Percentiles rank a stretch among this genome's conserved stretches.
Evolutionary conservation across 2,329 filamentous ascomycete species (phyloP).

Genomic region (Daldinia sp.): DNA sequence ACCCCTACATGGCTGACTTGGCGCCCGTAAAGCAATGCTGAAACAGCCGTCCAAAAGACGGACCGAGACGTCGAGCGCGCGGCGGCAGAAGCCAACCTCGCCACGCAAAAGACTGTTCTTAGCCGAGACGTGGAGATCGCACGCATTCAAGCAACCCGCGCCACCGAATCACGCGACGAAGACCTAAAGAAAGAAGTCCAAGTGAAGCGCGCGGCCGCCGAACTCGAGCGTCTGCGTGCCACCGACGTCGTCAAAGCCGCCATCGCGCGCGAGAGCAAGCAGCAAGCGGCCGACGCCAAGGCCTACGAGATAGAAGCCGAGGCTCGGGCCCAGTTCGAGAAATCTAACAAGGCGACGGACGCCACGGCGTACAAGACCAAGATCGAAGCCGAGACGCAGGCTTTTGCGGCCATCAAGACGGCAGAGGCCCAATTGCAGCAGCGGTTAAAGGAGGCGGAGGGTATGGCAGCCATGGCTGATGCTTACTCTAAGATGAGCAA

Average conservation of each 20-base stretch:
- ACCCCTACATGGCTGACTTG: not conserved
- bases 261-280: conserved; percentile 71
- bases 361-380: conserved; percentile 60
- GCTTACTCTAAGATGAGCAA: conserved; percentile 77
- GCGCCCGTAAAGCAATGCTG: conserved; percentile 52
- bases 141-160: conserved; percentile 75
- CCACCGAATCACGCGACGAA: conserved; percentile 78
- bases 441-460: conserved; percentile 79
- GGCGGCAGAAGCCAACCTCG: conserved; percentile 77
- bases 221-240: conserved; percentile 81
- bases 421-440: conserved; percentile 64
- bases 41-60: conserved; percentile 85
- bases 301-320: conserved; percentile 73
- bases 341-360: conserved; percentile 61
- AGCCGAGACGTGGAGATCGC: conserved; percentile 78
- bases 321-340: conserved; percentile 63
- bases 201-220: conserved; percentile 77
- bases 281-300: conserved; percentile 71
- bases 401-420: conserved; percentile 54
- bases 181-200: conserved; percentile 83
- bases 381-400: conserved; percentile 54
- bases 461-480: conserved; percentile 77
- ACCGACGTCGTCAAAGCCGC: conserved; percentile 80
- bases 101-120: conserved; percentile 75
- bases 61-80: conserved; percentile 85